These are phyloP conservation scores for Fusarium poae DNA, from an alignment of 2,329 filamentous ascomycete genomes.

Conservation along the genomic window DNA sequence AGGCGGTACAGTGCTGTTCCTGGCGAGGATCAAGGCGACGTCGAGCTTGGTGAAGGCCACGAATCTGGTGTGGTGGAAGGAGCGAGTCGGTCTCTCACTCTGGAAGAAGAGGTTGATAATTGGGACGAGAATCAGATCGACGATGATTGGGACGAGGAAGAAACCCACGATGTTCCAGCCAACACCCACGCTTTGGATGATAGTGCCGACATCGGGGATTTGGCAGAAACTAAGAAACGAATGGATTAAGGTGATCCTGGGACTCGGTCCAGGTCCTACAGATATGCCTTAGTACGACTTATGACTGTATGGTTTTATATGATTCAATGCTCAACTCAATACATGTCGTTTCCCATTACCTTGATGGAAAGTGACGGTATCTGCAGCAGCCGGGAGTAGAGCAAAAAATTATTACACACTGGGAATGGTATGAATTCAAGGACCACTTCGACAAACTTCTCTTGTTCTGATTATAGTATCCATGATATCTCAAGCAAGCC, in stretches of 20 bases:
- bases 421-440: slow-evolving; percentile 4
- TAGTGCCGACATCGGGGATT: slow-evolving; percentile 46
- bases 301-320: slow-evolving; percentile 27
- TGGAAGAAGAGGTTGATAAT: slow-evolving; percentile 90
- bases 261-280: background rate
- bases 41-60: slow-evolving; percentile 82
- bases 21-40: slow-evolving; percentile 72
- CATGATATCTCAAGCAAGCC: background rate
- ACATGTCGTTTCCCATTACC: slow-evolving; percentile 2
- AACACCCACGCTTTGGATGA: slow-evolving; percentile 36
- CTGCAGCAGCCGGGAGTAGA: slow-evolving; percentile 1
- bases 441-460: background rate
- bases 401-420: background rate
- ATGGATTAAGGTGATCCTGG: slow-evolving; percentile 46
- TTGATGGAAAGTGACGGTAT: slow-evolving; percentile 9
- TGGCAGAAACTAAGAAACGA: slow-evolving; percentile 53
- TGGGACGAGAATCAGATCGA: slow-evolving; percentile 88
- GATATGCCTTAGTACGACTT: slow-evolving; percentile 2
- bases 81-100: slow-evolving; percentile 51
- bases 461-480: background rate
- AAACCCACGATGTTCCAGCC: slow-evolving; percentile 49
- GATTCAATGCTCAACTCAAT: slow-evolving; percentile 22
- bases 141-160: slow-evolving; percentile 69
- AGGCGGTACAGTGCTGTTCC: slow-evolving; percentile 80
- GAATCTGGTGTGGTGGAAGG: slow-evolving; percentile 72